Conservation (phyloP, 2,329 filamentous ascomycete genomes). For the Penicillium sp. region DNA sequence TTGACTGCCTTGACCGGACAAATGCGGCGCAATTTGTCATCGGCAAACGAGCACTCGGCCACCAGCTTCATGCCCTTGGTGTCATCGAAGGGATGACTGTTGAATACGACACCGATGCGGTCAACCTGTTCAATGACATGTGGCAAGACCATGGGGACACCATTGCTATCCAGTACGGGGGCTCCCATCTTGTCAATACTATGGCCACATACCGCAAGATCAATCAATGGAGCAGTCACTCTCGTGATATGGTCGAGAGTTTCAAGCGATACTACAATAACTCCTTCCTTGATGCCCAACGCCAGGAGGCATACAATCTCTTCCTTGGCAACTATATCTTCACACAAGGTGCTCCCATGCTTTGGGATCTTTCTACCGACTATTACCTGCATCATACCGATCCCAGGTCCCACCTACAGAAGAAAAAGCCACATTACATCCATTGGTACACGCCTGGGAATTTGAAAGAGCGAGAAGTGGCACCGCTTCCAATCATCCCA, state of each 20-base stretch:
- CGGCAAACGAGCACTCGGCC: constrained; percentile 84
- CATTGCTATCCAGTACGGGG: constrained; percentile 95
- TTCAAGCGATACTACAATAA: constrained; percentile 99
- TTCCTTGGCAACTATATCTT: constrained; percentile 97
- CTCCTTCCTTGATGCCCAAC: constrained; percentile 93
- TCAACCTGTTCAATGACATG: constrained; percentile 97
- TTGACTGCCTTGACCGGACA: constrained; percentile 93
- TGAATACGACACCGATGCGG: constrained; percentile 90
- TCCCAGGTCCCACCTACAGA: constrained; percentile 67
- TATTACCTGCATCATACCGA: constrained; percentile 93
- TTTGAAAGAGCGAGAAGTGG: constrained; percentile 60
- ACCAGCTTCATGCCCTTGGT: constrained; percentile 87
- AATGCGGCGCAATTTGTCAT: constrained; percentile 98
- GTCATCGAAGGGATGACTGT: constrained; percentile 74
- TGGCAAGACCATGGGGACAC: constrained; percentile 97
- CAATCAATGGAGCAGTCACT: constrained; percentile 97
- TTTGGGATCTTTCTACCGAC: constrained; percentile 93
- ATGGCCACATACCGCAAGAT: constrained; percentile 99
- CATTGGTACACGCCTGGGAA: constrained; percentile 77
- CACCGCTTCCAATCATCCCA: constrained; percentile 39
- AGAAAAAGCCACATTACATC: constrained; percentile 67
- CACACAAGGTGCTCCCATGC: constrained; percentile 78
- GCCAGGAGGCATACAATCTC: constrained; percentile 95
- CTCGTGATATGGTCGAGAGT: constrained; percentile 96
- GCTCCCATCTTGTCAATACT: constrained; percentile 95